Evolutionary conservation across 2,329 filamentous ascomycete genomes (phyloP), one percentile per base, ranked within the genome.

Genomic region (Fusarium euwallaceae): DNA sequence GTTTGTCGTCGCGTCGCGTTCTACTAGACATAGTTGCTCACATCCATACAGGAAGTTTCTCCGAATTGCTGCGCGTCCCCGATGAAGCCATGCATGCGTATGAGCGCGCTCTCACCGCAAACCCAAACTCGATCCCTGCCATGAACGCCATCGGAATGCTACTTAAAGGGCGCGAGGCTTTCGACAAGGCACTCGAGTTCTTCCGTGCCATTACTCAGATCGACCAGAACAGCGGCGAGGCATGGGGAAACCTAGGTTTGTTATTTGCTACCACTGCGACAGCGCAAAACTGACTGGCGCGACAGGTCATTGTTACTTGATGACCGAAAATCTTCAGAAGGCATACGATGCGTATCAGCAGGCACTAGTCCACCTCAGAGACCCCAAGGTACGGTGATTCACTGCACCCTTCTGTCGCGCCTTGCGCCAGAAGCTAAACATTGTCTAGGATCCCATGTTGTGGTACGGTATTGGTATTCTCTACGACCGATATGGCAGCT

Each of bases 391-490:
- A 84, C 73, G 87, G 10, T 36, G n/a, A 16, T 39, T 24, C 22
- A 17, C 41, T 24, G 29, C 14, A 61, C 16, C 34, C 22, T 16
- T 11, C 32, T 29, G n/a, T 61, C 8, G n/a, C 48, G 20, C n/a
- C n/a, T 24, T 20, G 22, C 27, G 11, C n/a, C 24, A 61, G 27
- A 53, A 56, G 27, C 72, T 76, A 55, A 80, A 72, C 12, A 27
- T 22, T 27, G 22, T 48, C 1, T 60, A 95, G 93, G 97, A 99
- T 80, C 97, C 97, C 4, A 98, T 98, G 85, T 88, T 99, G 12
- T 99, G 97, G 97, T 99, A 99, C 80, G 97, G 97, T 41, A 99
- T 99, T 53, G 97, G 97, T 43, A 99, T 99, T 55, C 87, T 99
- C 1, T 99, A 99, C 78, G 97, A 99, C 82, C 90, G 97, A 62